Base-by-base conservation (phyloP, 2,329 filamentous ascomycete species). In the Chrysosporium queenslandicum region DNA sequence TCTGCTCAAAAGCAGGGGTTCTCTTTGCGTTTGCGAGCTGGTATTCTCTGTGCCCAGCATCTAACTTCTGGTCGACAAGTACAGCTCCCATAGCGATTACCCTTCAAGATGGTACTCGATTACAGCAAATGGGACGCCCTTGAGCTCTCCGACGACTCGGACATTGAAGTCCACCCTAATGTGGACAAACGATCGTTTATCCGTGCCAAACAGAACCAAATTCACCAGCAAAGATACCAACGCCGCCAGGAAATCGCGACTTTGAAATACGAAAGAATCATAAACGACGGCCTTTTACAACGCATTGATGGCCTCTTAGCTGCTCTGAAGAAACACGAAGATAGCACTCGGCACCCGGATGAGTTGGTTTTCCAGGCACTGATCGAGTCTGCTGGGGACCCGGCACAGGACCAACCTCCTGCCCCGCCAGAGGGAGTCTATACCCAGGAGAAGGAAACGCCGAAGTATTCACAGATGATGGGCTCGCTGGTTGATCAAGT, bases 101-200 rank as follows among this genome's bases (percentile, higher is more conserved):
- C 14, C 39, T 14, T 34, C 27, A 62, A 46, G 16, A 77, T 77
- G 75, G 74, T 76, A n/a, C 74, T 85, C 57, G 79, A 85, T 63
- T 86, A 79, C 64, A 77, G 75, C 64, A 79, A 79, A 66, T 79
- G 76, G 76, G 76, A 97, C 68, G 84, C 86, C 55, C 80, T 98
- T 65, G 92, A 98, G 81, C 83, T 98, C 66, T 95, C 88, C 64
- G 92, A 98, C 71, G 92, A 98, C 72, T 96, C 89, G 48, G 92
- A 98, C 65, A 84, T 98, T 63, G 92, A 98, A 73, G 92, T 97
- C 48, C 92, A 98, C 71, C 92, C 92, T 55, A 98, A 98, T 67
- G 92, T 98, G 67, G 92, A 98, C 74, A 98, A 98, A 71, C 82
- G 85, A 48, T 97, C 91, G 56, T 98, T 98, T 71, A 98, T 98